Conservation (phyloP, 202 grass and related monocot genomes). For the Eragrostis tef region DNA sequence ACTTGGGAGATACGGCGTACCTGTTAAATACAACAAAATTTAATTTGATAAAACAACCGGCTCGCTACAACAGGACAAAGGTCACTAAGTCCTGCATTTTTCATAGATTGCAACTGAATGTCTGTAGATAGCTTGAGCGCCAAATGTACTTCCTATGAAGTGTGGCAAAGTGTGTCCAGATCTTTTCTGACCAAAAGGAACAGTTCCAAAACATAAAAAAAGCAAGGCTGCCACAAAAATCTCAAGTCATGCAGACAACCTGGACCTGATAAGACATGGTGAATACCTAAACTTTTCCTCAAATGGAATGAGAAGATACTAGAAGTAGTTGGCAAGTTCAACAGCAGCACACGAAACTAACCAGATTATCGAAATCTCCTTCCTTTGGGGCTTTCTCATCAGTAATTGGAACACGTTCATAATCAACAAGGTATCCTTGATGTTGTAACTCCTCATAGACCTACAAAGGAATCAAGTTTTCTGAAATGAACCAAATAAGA, state of each 20-base stretch:
- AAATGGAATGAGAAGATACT: conserved; percentile 33
- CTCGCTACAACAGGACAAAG: conserved; percentile 26
- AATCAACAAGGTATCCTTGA: conserved; percentile 96
- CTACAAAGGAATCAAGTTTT: conserved; percentile 52
- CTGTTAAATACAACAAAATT: conserved; percentile 62
- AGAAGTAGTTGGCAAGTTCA: conserved; percentile 27
- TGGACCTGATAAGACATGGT: conserved; percentile 20
- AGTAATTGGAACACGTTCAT: conserved; percentile 95
- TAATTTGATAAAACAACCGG: conserved; percentile 3
- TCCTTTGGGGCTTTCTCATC: conserved; percentile 98
- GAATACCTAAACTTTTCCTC: conserved; percentile 27
- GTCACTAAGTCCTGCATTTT: conserved; percentile 19
- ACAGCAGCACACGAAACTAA: conserved; percentile 54
- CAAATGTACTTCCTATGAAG: conserved; percentile 14
- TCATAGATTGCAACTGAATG: conserved; percentile 1
- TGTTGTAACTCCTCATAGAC: conserved; percentile 87
- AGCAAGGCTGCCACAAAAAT: conserved; percentile 12
- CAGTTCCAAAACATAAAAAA: conserved; percentile 20
- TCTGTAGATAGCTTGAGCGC: conserved; percentile 29
- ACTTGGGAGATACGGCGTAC: conserved; percentile 82
- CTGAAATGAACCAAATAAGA: conserved; percentile 39
- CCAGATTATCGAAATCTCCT: conserved; percentile 98
- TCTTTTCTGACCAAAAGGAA: conserved; percentile 8
- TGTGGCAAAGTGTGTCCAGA: not conserved
- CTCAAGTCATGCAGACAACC: conserved; percentile 16